Evolutionary conservation across 1,284 basidiomycete genomes (phyloP).

Genomic region (Cronartium quercuum): DNA sequence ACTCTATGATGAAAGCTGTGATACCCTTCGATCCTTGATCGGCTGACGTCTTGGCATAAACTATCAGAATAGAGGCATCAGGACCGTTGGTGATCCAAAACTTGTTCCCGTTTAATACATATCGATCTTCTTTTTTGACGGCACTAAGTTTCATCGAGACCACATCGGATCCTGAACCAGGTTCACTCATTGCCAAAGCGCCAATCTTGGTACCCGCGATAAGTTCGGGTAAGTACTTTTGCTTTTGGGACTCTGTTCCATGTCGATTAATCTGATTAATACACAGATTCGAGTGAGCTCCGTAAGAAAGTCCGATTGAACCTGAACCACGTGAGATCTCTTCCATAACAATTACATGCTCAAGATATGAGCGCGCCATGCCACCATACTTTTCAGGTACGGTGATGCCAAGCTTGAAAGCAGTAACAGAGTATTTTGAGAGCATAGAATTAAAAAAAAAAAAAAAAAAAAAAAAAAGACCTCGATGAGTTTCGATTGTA

Average conservation of each 20-base stretch:
- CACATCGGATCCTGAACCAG: constrained; percentile 83
- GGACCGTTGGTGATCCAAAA: constrained; percentile 98
- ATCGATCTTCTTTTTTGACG: constrained; percentile 67
- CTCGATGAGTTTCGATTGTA: not conserved
- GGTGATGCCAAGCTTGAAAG: constrained; percentile 59
- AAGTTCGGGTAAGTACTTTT: constrained; percentile 77
- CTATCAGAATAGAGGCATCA: constrained; percentile 76
- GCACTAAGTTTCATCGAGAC: constrained; percentile 81
- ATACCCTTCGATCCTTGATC: constrained; percentile 72
- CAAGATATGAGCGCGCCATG: constrained; percentile 71
- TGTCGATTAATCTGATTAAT: constrained; percentile 77
- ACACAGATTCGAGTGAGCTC: constrained; percentile 86
- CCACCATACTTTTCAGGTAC: constrained; percentile 73
- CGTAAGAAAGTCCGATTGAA: constrained; percentile 83
- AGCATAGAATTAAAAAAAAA: too few species aligned
- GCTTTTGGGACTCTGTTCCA: constrained; percentile 76
- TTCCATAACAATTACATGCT: constrained; percentile 88
- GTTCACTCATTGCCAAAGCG: constrained; percentile 87
- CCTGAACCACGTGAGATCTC: constrained; percentile 81
- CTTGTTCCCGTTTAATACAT: constrained; percentile 78
- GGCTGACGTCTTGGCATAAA: constrained; percentile 84
- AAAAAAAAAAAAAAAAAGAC: too few species aligned
- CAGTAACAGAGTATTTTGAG: not conserved
- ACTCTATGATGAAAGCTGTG: constrained; percentile 85
- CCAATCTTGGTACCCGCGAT: constrained; percentile 76